Evolutionary conservation across 441 rosid species (phyloP).

Genomic region (Pelargonium myrrhifolium): DNA sequence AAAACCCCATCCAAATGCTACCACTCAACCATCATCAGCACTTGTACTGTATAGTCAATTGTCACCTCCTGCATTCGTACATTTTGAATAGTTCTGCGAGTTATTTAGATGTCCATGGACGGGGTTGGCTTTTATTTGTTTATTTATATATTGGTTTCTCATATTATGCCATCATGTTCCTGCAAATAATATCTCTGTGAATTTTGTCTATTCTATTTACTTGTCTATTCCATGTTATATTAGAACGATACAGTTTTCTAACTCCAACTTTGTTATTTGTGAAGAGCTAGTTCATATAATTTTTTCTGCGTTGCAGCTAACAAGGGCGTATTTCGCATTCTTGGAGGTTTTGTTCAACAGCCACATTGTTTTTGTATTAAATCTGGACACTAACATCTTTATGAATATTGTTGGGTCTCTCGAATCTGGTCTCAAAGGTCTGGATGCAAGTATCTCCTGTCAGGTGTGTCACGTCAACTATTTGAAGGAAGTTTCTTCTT

Average conservation of each 20-base stretch:
- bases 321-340: constrained; percentile 92
- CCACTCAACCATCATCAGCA: neutral
- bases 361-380: constrained; percentile 66
- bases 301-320: constrained; percentile 46
- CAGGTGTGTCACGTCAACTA: constrained; percentile 45
- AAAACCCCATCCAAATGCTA: neutral
- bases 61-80: neutral
- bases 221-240: constrained; percentile 12
- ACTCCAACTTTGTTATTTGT: neutral
- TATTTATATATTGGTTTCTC: neutral
- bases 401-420: constrained; percentile 90
- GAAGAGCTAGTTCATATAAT: neutral
- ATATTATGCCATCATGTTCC: neutral
- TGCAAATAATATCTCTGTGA: neutral
- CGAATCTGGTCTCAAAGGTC: constrained; percentile 92
- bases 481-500: neutral
- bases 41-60: neutral
- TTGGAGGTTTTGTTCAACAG: constrained; percentile 81
- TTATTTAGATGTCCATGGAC: neutral
- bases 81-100: neutral
- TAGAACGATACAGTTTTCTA: neutral
- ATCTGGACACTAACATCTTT: constrained; percentile 76
- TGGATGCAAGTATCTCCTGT: constrained; percentile 80
- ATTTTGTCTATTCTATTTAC: neutral
- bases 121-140: neutral